These are phyloP conservation scores for Deuterostichococcus epilithicus DNA, from an alignment of 139 green algal species.

Conservation along the genomic window DNA sequence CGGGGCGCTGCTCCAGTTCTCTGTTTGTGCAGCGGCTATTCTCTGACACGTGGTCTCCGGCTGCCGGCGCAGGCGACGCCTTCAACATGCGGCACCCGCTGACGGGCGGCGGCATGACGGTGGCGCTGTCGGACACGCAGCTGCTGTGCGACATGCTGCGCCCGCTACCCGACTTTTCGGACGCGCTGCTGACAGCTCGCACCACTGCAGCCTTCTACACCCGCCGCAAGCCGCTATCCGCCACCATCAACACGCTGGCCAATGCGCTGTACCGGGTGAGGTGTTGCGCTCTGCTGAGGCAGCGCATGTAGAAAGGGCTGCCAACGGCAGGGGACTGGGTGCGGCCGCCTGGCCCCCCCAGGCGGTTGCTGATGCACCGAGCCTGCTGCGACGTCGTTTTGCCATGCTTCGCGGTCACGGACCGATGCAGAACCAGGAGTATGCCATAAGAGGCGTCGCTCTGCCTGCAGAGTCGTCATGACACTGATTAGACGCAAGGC, in stretches of 20 bases:
- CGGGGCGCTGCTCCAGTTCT: no score
- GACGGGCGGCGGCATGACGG: conserved; percentile 78
- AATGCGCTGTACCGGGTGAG: conserved; percentile 94
- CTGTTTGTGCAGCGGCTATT: no score
- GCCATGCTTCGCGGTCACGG: no score
- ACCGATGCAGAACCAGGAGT: no score
- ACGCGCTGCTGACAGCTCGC: conserved; percentile 57
- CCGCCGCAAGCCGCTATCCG: conserved; percentile 77
- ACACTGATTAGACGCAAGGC: neutral
- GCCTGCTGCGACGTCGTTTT: no score
- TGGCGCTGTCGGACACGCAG: conserved; percentile 88
- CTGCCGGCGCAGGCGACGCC: conserved; percentile 59
- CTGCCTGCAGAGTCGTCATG: no score
- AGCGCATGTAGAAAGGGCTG: no score
- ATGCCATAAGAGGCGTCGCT: no score
- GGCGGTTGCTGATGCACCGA: no score
- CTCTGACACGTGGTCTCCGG: no score
- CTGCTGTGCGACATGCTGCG: conserved; percentile 77
- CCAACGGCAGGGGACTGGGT: no score
- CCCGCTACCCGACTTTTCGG: conserved; percentile 68
- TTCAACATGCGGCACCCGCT: conserved; percentile 99
- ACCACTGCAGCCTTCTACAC: conserved; percentile 84
- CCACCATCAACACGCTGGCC: conserved; percentile 99
- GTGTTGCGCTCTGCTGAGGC: neutral
- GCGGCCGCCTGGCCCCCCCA: no score